Base-by-base conservation (phyloP, 257 asterid species). In the Solanum rostratum region DNA sequence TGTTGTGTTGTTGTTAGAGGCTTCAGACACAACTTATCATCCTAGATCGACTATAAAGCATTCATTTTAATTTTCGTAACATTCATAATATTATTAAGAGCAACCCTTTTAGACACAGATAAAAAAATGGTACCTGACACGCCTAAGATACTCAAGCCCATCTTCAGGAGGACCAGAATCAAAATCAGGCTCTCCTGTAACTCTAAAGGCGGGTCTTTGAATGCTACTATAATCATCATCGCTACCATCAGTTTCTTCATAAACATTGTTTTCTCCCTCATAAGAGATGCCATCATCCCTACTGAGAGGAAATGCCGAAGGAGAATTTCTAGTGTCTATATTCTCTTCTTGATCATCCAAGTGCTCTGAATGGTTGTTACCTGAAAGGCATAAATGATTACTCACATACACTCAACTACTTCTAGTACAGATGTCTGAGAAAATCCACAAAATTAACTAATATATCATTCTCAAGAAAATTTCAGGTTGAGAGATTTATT, bases 121-220 rank as follows among this genome's bases (percentile, higher is more conserved):
- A 45, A 66, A 41, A n/a, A 87, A 85, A 82, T 41, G 50, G 79
- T 93, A 65, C 73, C 73, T 95, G 57, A 97, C 99, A 83, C 98
- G 99, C 91, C 98, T 91, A 84, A 97, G 97, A 90, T 90, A 97
- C 87, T 97, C 99, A 46, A 97, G 91, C 66, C 98, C 99, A 89
- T 97, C 99, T 83, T 87, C 91, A 80, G 98, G 97, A 90, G 98
- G 98, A 74, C 98, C 98, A 71, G 97, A 93, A 68, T 94, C 98
- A 90, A 97, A 97, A 89, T 97, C 92, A 45, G 98, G 99, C 87
- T 94, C 97, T 79, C 98, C 99, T 33, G 88, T 57, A 86, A 97
- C 95, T 37, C 68, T 24, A 90, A 97, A 93, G 76, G 97, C 99
- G 59, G 97, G 96, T 89, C 88, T 94, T 90, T 91, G 98, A 83